Conservation (phyloP, 1,284 basidiomycete species). For the Ganoderma sinense region DNA sequence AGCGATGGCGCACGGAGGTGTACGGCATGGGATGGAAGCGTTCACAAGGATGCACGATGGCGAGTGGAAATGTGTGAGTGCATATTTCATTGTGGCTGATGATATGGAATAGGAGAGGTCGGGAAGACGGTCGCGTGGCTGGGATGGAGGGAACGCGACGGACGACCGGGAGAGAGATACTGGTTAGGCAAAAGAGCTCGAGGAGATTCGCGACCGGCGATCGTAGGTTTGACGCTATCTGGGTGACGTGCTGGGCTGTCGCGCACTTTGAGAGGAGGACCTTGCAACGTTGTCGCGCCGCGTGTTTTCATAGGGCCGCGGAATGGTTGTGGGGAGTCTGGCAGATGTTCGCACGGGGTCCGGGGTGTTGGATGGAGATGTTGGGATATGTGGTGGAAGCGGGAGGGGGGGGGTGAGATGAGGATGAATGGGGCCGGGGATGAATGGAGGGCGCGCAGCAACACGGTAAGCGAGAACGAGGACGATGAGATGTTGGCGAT, state of each 20-base stretch:
- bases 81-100: constrained; percentile 22
- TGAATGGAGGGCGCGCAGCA: not conserved
- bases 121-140: constrained; percentile 11
- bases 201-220: constrained; percentile 25
- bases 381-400: not conserved
- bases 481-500: not conserved
- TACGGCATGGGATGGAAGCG: not conserved
- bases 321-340: constrained; percentile 7
- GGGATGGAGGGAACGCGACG: not conserved
- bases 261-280: constrained; percentile 4
- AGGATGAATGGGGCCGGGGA: not conserved
- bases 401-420: not conserved
- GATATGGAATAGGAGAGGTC: constrained; percentile 19
- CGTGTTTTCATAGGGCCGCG: constrained; percentile 12
- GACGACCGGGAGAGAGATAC: constrained; percentile 21
- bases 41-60: not conserved
- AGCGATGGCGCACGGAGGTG: not conserved
- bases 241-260: constrained; percentile 7
- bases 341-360: constrained; percentile 5
- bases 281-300: constrained; percentile 11
- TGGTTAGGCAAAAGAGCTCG: constrained; percentile 17
- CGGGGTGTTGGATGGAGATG: not conserved
- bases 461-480: not conserved
- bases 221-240: constrained; percentile 8
- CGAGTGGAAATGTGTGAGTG: not conserved